Percentiles rank a stretch among this genome's conserved stretches.
phyloP scores from a whole-genome alignment of 2,329 filamentous ascomycete genomes.

The Xylaria polymorpha region DNA sequence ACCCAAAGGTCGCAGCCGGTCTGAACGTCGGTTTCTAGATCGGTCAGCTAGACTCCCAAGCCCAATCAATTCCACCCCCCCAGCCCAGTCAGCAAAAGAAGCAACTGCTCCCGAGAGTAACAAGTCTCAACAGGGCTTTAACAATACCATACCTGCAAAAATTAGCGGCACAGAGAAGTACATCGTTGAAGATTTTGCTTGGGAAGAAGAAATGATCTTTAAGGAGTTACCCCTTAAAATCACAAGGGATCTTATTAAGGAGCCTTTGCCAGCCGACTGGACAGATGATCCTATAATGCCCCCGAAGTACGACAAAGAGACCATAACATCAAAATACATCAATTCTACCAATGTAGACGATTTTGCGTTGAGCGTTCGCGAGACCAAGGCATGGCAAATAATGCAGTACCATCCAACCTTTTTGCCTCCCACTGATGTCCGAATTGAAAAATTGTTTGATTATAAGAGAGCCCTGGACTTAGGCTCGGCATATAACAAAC shows the following conservation, averaged over 20 bases:
- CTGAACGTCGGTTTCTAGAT: slow-evolving; percentile 33
- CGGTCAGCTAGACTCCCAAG: slow-evolving; percentile 22
- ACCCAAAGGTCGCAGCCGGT: slow-evolving; percentile 28
- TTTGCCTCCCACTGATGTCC: slow-evolving; percentile 41
- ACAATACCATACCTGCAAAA: background rate
- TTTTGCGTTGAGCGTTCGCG: slow-evolving; percentile 48
- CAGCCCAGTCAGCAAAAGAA: slow-evolving; percentile 6
- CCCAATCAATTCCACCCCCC: slow-evolving; percentile 19
- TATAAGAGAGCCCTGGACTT: slow-evolving; percentile 39
- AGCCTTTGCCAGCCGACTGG: slow-evolving; percentile 48
- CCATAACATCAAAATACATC: slow-evolving; percentile 49
- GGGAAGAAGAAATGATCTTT: slow-evolving; percentile 47
- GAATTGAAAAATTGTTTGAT: slow-evolving; percentile 40
- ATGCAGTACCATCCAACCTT: slow-evolving; percentile 49
- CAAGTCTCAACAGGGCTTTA: slow-evolving; percentile 2
- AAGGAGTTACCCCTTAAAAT: slow-evolving; percentile 42
- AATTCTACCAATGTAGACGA: slow-evolving; percentile 49
- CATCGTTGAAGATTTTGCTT: slow-evolving; percentile 40
- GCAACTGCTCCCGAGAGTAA: background rate
- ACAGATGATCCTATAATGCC: slow-evolving; percentile 49
- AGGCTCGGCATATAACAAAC: slow-evolving; percentile 34
- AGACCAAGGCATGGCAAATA: slow-evolving; percentile 49
- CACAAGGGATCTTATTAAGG: slow-evolving; percentile 46
- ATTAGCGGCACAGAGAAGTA: slow-evolving; percentile 27
- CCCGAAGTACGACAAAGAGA: slow-evolving; percentile 47